Evolutionary conservation across 1,139 yeast genomes (phyloP).

Genomic region (Taiozyma sp.): DNA sequence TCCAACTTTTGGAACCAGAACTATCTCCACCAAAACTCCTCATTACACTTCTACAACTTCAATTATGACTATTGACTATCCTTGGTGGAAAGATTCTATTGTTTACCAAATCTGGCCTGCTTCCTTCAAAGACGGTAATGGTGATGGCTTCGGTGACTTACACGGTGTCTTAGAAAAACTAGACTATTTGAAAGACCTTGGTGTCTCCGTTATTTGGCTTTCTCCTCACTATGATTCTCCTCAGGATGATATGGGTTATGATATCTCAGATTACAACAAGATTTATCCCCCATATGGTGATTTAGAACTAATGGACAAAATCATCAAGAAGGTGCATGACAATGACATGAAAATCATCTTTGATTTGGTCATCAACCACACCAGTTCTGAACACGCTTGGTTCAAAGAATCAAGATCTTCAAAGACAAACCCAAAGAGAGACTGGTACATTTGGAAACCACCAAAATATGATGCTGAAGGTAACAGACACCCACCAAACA

Average conservation of each 20-base stretch:
- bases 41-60: not conserved
- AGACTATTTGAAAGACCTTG: constrained; percentile 48
- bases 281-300: constrained; percentile 52
- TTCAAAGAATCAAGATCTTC: constrained; percentile 51
- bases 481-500: constrained; percentile 49
- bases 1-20: not conserved
- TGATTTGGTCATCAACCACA: constrained; percentile 57
- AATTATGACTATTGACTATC: constrained; percentile 10
- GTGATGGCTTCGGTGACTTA: constrained; percentile 55
- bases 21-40: not conserved
- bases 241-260: constrained; percentile 62
- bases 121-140: constrained; percentile 51
- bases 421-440: constrained; percentile 49
- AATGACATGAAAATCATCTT: constrained; percentile 48
- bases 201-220: constrained; percentile 52
- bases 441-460: constrained; percentile 58
- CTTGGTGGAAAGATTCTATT: constrained; percentile 57
- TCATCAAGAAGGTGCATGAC: constrained; percentile 43
- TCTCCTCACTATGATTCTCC: constrained; percentile 59
- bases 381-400: constrained; percentile 54
- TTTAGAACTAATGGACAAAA: constrained; percentile 43
- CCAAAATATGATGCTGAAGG: constrained; percentile 44
- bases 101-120: constrained; percentile 60
- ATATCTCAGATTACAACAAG: constrained; percentile 48
- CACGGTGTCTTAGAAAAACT: constrained; percentile 48